Percentiles rank a stretch among this genome's conserved stretches.
Conservation (phyloP, 1,284 basidiomycete genomes). For the Microstroma glucosiphilum region DNA sequence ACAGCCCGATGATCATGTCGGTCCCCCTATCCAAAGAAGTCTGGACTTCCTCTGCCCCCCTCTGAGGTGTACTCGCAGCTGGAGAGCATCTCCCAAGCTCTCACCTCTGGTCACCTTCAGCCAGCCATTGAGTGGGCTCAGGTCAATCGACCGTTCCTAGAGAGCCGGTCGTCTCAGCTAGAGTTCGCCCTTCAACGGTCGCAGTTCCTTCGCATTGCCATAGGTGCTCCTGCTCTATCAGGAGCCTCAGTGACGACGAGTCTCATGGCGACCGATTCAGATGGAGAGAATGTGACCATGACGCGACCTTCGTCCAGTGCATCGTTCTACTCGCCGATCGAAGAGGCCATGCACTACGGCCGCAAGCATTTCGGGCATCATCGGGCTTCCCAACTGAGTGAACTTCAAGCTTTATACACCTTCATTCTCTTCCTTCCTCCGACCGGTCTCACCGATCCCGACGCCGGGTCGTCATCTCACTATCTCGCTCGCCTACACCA, state of each 20-base stretch:
- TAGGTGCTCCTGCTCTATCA: conserved; percentile 17
- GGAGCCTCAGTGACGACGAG: conserved; percentile 1
- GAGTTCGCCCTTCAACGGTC: conserved; percentile 41
- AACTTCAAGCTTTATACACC: conserved; percentile 71
- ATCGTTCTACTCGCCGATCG: not conserved
- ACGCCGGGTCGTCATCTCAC: conserved; percentile 4
- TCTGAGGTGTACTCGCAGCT: conserved; percentile 15
- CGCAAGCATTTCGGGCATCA: conserved; percentile 53
- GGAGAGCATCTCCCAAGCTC: conserved; percentile 17
- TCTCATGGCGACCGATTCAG: conserved; percentile 21
- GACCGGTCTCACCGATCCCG: not conserved
- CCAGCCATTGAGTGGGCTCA: conserved; percentile 37
- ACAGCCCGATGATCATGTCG: conserved; percentile 13
- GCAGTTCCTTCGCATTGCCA: conserved; percentile 37
- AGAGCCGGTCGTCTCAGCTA: conserved; percentile 24
- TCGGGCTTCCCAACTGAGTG: conserved; percentile 60
- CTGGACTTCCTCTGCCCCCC: conserved; percentile 6
- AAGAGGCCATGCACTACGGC: conserved; percentile 58
- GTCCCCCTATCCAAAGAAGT: conserved; percentile 15
- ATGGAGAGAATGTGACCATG: conserved; percentile 24
- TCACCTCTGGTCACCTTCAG: conserved; percentile 25
- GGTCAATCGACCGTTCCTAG: conserved; percentile 22
- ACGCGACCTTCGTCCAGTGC: no score
- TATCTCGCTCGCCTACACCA: conserved; percentile 7
- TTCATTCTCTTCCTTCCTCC: conserved; percentile 66